These are phyloP conservation scores for Erythrobasidium yunnanense DNA, from an alignment of 768 basidiomycete genomes.

Conservation along the genomic window DNA sequence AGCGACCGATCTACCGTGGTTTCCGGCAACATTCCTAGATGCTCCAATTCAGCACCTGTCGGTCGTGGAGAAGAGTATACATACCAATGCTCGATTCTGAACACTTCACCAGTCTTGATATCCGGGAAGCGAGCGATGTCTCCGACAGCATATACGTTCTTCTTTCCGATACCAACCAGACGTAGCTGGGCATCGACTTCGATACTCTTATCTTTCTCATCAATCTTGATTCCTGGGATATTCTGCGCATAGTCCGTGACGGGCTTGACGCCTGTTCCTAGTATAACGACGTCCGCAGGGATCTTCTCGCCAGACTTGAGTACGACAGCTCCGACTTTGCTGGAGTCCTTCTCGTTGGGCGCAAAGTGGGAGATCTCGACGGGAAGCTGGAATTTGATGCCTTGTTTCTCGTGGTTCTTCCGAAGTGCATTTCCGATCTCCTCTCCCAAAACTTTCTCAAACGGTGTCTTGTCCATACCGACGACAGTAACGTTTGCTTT, in stretches of 20 bases:
- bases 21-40: conserved; percentile 15
- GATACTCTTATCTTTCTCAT: conserved; percentile 28
- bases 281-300: conserved; percentile 18
- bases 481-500: conserved; percentile 69
- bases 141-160: conserved; percentile 28
- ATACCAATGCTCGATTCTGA: conserved; percentile 18
- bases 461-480: conserved; percentile 69
- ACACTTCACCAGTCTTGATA: conserved; percentile 20
- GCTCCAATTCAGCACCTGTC: neutral
- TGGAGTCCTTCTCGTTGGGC: conserved; percentile 24
- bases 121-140: conserved; percentile 25
- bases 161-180: conserved; percentile 26
- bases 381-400: conserved; percentile 71
- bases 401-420: conserved; percentile 71
- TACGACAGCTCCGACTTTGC: conserved; percentile 19
- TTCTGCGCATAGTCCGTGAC: conserved; percentile 26
- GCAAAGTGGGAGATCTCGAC: conserved; percentile 57
- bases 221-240: conserved; percentile 13
- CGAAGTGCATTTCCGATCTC: conserved; percentile 65
- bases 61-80: neutral
- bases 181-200: conserved; percentile 24
- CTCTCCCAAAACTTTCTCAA: conserved; percentile 67
- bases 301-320: conserved; percentile 28
- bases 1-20: conserved; percentile 22
- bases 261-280: conserved; percentile 27